A percentile compares a stretch with the other conserved stretches of the same genome.
phyloP scores from a whole-genome alignment of 1,139 yeast species.

The Chernovozyma aurita region DNA sequence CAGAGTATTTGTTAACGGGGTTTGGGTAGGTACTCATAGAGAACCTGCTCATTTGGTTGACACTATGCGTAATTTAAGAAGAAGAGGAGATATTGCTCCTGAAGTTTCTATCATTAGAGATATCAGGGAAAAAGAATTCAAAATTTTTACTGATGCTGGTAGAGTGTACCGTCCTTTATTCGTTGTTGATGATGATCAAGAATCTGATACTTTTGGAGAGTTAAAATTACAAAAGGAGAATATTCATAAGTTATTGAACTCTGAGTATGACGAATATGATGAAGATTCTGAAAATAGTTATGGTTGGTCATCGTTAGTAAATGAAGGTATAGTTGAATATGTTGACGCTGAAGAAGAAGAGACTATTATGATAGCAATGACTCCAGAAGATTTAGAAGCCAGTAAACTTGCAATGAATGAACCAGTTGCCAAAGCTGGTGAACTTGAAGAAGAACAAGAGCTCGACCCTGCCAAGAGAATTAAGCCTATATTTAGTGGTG shows the following conservation, averaged over 20 bases:
- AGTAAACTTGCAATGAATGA: constrained; percentile 44
- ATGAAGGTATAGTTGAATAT: constrained; percentile 86
- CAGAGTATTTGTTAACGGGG: constrained; percentile 95
- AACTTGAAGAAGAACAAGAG: constrained; percentile 44
- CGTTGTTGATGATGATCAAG: constrained; percentile 81
- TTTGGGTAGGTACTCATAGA: constrained; percentile 98
- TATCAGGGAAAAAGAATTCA: constrained; percentile 92
- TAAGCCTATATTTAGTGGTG: constrained; percentile 59
- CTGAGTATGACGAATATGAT: constrained; percentile 57
- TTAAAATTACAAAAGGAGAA: constrained; percentile 82
- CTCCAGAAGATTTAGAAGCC: constrained; percentile 90
- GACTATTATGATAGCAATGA: constrained; percentile 97
- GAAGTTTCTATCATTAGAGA: constrained; percentile 97
- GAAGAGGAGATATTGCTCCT: constrained; percentile 93
- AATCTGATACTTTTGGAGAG: constrained; percentile 72
- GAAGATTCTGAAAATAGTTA: constrained; percentile 56
- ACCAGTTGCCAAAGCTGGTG: constrained; percentile 39
- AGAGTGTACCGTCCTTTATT: constrained; percentile 94
- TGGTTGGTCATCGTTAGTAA: constrained; percentile 83
- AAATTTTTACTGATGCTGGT: constrained; percentile 97
- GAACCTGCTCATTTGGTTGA: constrained; percentile 90
- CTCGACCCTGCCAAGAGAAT: constrained; percentile 85
- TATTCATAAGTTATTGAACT: constrained; percentile 62
- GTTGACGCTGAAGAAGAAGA: constrained; percentile 98
- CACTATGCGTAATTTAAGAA: constrained; percentile 85